Conservation (phyloP, 495 filamentous ascomycete species). For the Penicillium mononematosum region DNA sequence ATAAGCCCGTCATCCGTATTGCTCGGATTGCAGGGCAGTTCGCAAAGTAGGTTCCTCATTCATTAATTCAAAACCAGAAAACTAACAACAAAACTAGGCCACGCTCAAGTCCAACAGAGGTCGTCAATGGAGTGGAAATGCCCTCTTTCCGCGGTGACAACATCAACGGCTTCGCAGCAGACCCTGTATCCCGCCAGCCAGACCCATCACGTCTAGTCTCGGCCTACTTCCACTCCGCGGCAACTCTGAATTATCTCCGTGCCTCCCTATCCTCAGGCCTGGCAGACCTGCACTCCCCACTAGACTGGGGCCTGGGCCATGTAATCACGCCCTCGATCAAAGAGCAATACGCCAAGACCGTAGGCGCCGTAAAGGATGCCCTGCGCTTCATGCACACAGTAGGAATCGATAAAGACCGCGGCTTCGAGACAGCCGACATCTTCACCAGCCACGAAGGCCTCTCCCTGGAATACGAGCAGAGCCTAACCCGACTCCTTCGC, state of each 20-base stretch:
- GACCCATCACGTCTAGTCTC: slow-evolving; percentile 83
- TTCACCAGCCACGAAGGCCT: slow-evolving; percentile 95
- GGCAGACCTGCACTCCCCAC: slow-evolving; percentile 86
- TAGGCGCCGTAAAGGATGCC: slow-evolving; percentile 83
- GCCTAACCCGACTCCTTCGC: slow-evolving; percentile 74
- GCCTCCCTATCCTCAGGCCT: slow-evolving; percentile 82
- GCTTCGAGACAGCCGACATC: slow-evolving; percentile 87
- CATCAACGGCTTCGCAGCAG: slow-evolving; percentile 76
- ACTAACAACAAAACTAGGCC: slow-evolving; percentile 46
- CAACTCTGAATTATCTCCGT: slow-evolving; percentile 89
- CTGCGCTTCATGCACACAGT: slow-evolving; percentile 94
- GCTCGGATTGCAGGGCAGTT: slow-evolving; percentile 97
- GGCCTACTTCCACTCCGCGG: slow-evolving; percentile 93
- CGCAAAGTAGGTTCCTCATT: slow-evolving; percentile 58
- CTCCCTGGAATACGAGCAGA: slow-evolving; percentile 91
- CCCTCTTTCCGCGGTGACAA: slow-evolving; percentile 94
- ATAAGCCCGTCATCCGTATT: slow-evolving; percentile 93
- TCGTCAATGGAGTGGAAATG: slow-evolving; percentile 73
- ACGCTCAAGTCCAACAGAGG: slow-evolving; percentile 82
- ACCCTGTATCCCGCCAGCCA: slow-evolving; percentile 62
- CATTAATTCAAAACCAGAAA: neutral
- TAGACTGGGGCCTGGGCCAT: slow-evolving; percentile 96
- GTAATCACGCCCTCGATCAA: slow-evolving; percentile 80
- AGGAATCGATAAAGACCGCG: slow-evolving; percentile 81
- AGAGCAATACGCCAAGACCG: slow-evolving; percentile 77